Conservation (phyloP, 164 flowering plant genomes). For the Santalum album region DNA sequence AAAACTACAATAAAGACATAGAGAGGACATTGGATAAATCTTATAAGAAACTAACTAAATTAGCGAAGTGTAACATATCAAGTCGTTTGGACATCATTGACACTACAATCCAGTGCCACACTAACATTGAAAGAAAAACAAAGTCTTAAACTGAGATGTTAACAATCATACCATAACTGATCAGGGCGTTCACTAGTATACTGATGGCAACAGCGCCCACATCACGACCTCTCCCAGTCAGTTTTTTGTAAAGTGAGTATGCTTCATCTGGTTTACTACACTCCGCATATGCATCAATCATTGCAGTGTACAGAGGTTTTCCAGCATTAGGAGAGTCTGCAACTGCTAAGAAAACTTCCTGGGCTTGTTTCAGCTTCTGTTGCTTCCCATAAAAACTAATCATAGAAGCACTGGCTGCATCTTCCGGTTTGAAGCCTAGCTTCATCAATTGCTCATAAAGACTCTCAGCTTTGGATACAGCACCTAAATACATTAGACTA, state of each 20-base stretch:
- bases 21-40: no score
- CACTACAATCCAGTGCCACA: not conserved
- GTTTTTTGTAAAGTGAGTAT: conserved; percentile 41
- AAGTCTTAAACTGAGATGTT: not conserved
- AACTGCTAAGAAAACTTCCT: conserved; percentile 29
- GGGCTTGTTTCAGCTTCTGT: conserved; percentile 41
- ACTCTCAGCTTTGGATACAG: conserved; percentile 38
- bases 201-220: conserved; percentile 59
- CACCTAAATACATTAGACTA: conserved; percentile 33
- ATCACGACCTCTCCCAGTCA: conserved; percentile 35
- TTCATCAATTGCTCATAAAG: conserved; percentile 36
- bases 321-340: conserved; percentile 22
- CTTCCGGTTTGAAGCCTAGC: conserved; percentile 37
- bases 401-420: conserved; percentile 46
- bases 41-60: no score
- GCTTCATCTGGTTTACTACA: conserved; percentile 51
- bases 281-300: conserved; percentile 66
- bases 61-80: no score
- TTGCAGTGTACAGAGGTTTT: conserved; percentile 30
- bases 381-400: conserved; percentile 50
- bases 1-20: no score
- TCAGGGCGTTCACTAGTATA: conserved; percentile 59
- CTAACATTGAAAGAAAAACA: not conserved
- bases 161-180: conserved; percentile 38
- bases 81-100: no score